Conservation (phyloP, 331 rosid genomes). For the Quercus tomentella region DNA sequence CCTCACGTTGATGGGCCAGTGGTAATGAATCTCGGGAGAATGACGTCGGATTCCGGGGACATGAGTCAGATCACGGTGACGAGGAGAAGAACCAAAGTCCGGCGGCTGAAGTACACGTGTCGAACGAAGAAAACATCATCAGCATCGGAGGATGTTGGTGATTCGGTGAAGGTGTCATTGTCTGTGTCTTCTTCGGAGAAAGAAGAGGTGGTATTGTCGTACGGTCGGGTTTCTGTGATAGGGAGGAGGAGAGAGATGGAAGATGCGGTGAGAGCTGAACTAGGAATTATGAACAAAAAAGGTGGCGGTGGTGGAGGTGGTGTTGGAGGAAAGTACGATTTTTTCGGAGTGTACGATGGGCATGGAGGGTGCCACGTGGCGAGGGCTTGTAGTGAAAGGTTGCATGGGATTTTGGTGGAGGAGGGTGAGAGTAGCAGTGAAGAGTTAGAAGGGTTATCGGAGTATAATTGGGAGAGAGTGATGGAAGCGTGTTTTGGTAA, state of each 20-base stretch:
- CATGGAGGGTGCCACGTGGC: constrained; percentile 83
- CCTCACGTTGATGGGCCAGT: background rate
- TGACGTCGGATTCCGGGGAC: background rate
- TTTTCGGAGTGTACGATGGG: constrained; percentile 79
- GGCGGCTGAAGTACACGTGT: constrained; percentile 43
- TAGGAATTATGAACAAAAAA: constrained; percentile 34
- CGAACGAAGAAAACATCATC: constrained; percentile 13
- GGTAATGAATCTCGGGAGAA: background rate
- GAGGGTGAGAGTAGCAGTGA: constrained; percentile 21
- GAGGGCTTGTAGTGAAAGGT: constrained; percentile 47
- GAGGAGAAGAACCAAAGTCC: constrained; percentile 34
- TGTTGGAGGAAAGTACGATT: constrained; percentile 39
- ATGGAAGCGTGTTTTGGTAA: constrained; percentile 73
- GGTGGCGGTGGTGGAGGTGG: background rate
- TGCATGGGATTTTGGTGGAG: constrained; percentile 57
- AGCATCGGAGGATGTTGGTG: no score
- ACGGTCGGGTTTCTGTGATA: constrained; percentile 54
- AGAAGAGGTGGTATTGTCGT: constrained; percentile 16
- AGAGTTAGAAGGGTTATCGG: background rate
- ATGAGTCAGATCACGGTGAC: constrained; percentile 3
- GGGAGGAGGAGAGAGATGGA: constrained; percentile 90
- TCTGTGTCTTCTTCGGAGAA: constrained; percentile 19
- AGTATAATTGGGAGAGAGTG: constrained; percentile 52
- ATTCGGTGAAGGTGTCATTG: constrained; percentile 35
- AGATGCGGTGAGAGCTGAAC: constrained; percentile 67